Evolutionary conservation across 2,329 filamentous ascomycete genomes (phyloP), one percentile per base, ranked within the genome.

Genomic region (Epichloe sibirici): DNA sequence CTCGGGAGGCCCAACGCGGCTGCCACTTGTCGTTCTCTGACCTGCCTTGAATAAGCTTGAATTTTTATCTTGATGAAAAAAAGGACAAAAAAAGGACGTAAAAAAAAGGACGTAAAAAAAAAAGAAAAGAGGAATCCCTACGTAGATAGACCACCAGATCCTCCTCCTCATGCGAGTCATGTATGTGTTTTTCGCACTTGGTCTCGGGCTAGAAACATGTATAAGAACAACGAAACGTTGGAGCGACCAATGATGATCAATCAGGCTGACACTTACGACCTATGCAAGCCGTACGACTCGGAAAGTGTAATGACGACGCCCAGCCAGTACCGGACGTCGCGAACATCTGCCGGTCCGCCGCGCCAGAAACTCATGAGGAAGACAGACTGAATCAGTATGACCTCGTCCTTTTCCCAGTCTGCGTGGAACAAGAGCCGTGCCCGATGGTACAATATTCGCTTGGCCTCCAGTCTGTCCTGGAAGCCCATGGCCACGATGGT

Each of bases 341-440:
- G 67, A n/a, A 74, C 71, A 49, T 74, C 70, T 0, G 67, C 64
- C 0, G 76, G 73, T 0, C 72, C 72, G 7, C 72, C 74, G 17
- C 76, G 66, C 76, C 76, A 79, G 55, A 77, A 79, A 57, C 76
- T 78, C 65, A 79, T 69, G 34, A 79, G 61, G 56, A 79, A 78
- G 2, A 79, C 57, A 0, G 73, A 69, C 58, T 78, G 75, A 0
- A 79, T 67, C 5, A 77, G 69, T 0, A 68, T 71, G 0, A 76
- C 65, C 43, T 74, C 74, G 42, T 78, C 71, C 15, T 69, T 71
- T 57, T 80, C 76, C 60, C 69, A 75, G 28, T 77, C 76, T 0
- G 74, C 72, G 55, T 79, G 74, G 47, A 76, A 79, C 0, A 79
- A 69, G 13, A 73, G 68, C 53, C 75, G 72, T 0, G 75, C 74